Conservation (phyloP, 805 yeast species). For the Candida multigemmis region DNA sequence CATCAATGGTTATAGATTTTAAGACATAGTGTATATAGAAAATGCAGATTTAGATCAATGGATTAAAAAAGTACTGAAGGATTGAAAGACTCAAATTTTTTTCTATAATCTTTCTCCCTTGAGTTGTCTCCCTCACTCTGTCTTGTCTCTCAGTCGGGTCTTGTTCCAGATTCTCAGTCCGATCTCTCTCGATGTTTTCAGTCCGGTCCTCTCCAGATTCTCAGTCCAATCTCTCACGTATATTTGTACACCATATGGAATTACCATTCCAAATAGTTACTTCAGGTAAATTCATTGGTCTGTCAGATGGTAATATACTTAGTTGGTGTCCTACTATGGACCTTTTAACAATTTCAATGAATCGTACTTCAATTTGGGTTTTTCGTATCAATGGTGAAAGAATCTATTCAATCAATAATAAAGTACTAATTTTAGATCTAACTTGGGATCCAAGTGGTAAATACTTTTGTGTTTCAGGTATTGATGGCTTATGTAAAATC, state of each 20-base stretch:
- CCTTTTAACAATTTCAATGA: constrained; percentile 45
- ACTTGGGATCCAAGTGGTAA: constrained; percentile 27
- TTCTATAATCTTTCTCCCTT: too few species aligned
- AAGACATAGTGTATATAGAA: constrained; percentile 8
- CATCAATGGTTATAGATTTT: constrained; percentile 58
- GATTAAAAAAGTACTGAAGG: too few species aligned
- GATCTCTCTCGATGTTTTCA: too few species aligned
- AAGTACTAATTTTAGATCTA: constrained; percentile 19
- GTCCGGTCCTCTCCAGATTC: too few species aligned
- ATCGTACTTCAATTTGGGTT: constrained; percentile 35
- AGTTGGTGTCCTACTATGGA: constrained; percentile 48
- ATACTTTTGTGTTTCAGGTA: constrained; percentile 35
- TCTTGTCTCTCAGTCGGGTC: too few species aligned
- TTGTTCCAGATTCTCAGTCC: too few species aligned
- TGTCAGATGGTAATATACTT: constrained; percentile 27
- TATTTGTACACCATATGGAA: too few species aligned
- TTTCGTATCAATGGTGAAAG: constrained; percentile 46
- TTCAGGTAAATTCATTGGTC: constrained; percentile 11
- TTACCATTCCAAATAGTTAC: too few species aligned
- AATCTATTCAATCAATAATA: constrained; percentile 38
- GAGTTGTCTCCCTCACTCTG: too few species aligned
- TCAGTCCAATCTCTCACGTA: too few species aligned
- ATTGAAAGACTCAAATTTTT: too few species aligned
- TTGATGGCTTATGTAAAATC: constrained; percentile 31
- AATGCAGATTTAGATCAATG: too few species aligned